Percentiles rank a stretch among this genome's conserved stretches.
These are phyloP conservation scores for Populus pruinosa DNA, from an alignment of 345 rosid genomes.

Conservation along the genomic window DNA sequence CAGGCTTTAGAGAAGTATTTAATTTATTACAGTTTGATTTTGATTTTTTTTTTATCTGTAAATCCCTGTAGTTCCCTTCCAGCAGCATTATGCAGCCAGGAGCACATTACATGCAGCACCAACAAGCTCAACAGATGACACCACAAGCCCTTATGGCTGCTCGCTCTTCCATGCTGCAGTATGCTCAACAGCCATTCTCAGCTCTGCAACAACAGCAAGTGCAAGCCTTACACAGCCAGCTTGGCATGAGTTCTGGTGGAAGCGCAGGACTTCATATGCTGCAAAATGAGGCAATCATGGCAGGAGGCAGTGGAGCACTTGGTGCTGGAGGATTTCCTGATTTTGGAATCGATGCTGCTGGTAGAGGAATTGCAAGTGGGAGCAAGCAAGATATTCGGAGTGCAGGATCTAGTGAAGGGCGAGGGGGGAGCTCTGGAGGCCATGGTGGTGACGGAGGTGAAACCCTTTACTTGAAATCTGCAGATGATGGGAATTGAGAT, in stretches of 20 bases:
- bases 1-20: background rate
- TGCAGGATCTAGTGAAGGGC: constrained; percentile 57
- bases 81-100: constrained; percentile 76
- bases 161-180: constrained; percentile 75
- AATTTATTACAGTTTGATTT: background rate
- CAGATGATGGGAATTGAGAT: constrained; percentile 67
- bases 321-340: constrained; percentile 71
- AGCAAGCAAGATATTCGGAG: constrained; percentile 81
- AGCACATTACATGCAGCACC: constrained; percentile 83
- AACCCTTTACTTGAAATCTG: constrained; percentile 76
- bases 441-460: constrained; percentile 79
- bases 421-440: constrained; percentile 76
- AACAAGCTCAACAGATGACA: constrained; percentile 86
- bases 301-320: constrained; percentile 62
- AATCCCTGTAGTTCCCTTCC: constrained; percentile 53
- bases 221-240: constrained; percentile 80
- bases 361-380: constrained; percentile 48
- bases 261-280: constrained; percentile 58
- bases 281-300: constrained; percentile 52
- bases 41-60: constrained; percentile 5
- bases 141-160: constrained; percentile 89
- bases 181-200: constrained; percentile 71
- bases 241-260: constrained; percentile 77
- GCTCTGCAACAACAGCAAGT: constrained; percentile 83
- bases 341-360: constrained; percentile 44